Base-by-base conservation (phyloP, 495 filamentous ascomycete genomes). In the Beverwykella pulmonaria region DNA sequence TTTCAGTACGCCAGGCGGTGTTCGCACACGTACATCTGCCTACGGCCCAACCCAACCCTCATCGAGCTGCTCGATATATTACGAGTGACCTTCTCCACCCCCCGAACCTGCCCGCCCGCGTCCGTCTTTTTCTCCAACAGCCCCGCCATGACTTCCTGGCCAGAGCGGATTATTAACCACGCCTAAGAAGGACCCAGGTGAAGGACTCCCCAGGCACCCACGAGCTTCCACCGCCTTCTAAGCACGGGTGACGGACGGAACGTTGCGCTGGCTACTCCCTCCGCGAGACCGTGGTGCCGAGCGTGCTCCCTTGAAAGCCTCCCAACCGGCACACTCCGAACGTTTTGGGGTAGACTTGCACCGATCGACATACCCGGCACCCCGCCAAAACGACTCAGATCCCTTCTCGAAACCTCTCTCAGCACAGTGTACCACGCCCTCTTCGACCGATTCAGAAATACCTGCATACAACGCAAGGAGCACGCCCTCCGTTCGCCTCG, bases 401-500 rank as follows among this genome's bases (percentile, higher is more conserved):
- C 34, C 30, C 23, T 32, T 26, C 14, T 47, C 25, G 27, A 36
- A 49, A 50, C 59, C 49, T 55, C 22, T 30, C 44, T 61, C 60
- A 8, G 57, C 61, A 61, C 65, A 68, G 53, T 67, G 70, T 72
- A 59, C 67, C 17, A 73, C 71, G 26, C 54, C 39, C 59, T 69
- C 65, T 63, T 67, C 25, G 3, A 60, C 70, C 17, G 15, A 59
- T 74, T 26, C 69, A 70, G 72, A 56, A 36, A 54, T 59, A 48
- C 65, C 59, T 68, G 72, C 72, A 74, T 72, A 63, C 69, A 48
- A 63, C 57, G 63, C 60, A 71, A 66, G 69, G 70, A 63, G 47
- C 41, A 27, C 57, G 54, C 49, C 70, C 58, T 47, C 19, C 48
- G 53, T 3, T 15, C 44, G n/a, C n/a, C n/a, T n/a, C n/a, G n/a